Evolutionary conservation across 345 rosid genomes (phyloP).

Genomic region (Aquilaria yunnanensis): DNA sequence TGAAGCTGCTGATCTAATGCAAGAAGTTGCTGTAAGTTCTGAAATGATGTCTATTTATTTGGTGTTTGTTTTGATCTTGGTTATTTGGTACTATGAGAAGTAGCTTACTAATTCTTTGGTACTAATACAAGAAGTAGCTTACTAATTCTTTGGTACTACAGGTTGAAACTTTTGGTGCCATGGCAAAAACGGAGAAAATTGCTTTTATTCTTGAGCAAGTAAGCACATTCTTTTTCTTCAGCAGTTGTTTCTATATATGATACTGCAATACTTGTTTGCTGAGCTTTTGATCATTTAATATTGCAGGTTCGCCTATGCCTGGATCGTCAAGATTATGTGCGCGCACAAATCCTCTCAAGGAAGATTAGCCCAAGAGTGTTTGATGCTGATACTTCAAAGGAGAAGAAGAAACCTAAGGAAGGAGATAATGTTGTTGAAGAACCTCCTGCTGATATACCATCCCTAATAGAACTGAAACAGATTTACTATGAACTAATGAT

Average conservation of each 20-base stretch:
- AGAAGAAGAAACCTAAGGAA: constrained; percentile 92
- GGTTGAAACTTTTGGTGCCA: constrained; percentile 98
- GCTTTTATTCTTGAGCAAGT: constrained; percentile 96
- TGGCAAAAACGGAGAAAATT: constrained; percentile 97
- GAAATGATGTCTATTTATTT: no score
- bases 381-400: constrained; percentile 67
- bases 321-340: constrained; percentile 83
- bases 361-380: constrained; percentile 90
- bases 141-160: constrained; percentile 21
- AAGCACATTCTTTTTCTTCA: constrained; percentile 6
- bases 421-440: constrained; percentile 81
- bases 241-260: neutral
- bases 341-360: constrained; percentile 95
- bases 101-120: no score
- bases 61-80: no score
- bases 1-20: constrained; percentile 98
- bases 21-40: constrained; percentile 88
- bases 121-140: neutral
- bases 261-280: constrained; percentile 6
- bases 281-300: constrained; percentile 7
- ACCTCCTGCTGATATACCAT: constrained; percentile 95
- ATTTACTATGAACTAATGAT: constrained; percentile 90
- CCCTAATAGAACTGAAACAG: constrained; percentile 68
- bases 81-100: no score
- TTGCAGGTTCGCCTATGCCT: constrained; percentile 82